Base-by-base conservation (phyloP, 805 yeast species). In the Ogataea neopini region DNA sequence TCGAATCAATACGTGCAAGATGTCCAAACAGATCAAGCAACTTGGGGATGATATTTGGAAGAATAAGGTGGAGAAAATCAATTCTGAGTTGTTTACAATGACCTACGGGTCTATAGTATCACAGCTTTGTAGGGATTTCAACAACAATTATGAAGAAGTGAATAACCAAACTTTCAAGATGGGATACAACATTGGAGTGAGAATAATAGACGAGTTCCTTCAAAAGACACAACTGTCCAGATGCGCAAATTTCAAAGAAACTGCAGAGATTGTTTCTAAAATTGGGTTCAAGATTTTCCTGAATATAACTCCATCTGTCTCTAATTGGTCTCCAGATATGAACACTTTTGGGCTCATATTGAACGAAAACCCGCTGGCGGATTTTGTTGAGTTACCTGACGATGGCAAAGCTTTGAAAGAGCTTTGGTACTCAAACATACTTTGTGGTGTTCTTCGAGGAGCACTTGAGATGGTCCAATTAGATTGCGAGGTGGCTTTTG, bases 381-480 rank as follows among this genome's bases (percentile, higher is more conserved):
- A 92, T 63, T 94, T 91, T 71, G 99, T 94, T 3, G 98, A 94
- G 65, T 74, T 94, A 40, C 97, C 97, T 0, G 83, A 79, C 62
- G 96, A 86, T 58, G 84, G 84, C 2, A 76, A 75, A 52, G 83
- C 89, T 3, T 66, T 71, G 47, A 78, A 77, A 53, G 88, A 86
- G 59, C 71, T 94, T 44, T 94, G 99, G 98, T 94, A 91, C 63
- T 87, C 96, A 1, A 95, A 94, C 60, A 78, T 94, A 2, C 70
- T 90, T 20, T 86, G 91, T 52, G 99, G 99, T 14, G 94, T 94
- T 3, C 68, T 94, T 43, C 80, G 88, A 49, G 98, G 98, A 4
- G 90, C 96, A 0, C 70, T 94, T 43, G 96, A 91, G 61, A 92
- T 91, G 97, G 96, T 94, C 3, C 99, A 94, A 62, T 70, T 94